A percentile compares a stretch with the other conserved stretches of the same genome.
These are phyloP conservation scores for Neurospora sp. DNA, from an alignment of 495 filamentous ascomycete species.

Conservation along the genomic window DNA sequence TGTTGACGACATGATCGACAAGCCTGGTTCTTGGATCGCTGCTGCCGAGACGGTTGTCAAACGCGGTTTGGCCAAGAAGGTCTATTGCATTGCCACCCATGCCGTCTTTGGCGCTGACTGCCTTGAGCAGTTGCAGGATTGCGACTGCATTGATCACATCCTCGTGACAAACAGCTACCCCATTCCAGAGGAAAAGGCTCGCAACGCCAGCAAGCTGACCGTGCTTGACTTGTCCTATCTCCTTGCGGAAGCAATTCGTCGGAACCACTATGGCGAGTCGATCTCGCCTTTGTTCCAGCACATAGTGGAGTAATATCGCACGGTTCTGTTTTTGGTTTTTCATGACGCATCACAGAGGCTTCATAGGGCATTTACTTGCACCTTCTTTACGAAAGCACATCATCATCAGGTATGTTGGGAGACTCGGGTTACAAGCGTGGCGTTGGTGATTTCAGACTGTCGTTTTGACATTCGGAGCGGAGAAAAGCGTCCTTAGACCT, in stretches of 20 bases:
- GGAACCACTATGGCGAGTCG: conserved; percentile 87
- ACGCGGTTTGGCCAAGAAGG: conserved; percentile 79
- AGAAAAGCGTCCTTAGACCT: conserved; percentile 11
- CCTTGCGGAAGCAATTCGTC: conserved; percentile 81
- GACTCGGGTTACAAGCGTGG: conserved; percentile 18
- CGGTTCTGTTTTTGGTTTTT: conserved; percentile 5
- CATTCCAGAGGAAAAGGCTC: conserved; percentile 60
- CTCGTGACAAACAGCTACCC: conserved; percentile 97
- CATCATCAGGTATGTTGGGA: conserved; percentile 5
- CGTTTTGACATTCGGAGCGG: conserved; percentile 7
- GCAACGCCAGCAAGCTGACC: conserved; percentile 69
- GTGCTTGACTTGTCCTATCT: conserved; percentile 81
- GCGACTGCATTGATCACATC: conserved; percentile 84
- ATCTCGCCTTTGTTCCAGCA: conserved; percentile 81
- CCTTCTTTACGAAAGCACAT: not conserved
- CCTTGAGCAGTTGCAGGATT: conserved; percentile 80
- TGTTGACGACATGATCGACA: conserved; percentile 98
- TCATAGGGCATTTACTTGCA: not conserved
- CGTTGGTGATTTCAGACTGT: conserved; percentile 15
- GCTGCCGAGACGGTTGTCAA: conserved; percentile 97
- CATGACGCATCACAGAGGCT: not conserved
- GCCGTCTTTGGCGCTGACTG: conserved; percentile 86
- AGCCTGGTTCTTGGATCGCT: conserved; percentile 91
- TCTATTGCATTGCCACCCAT: conserved; percentile 96
- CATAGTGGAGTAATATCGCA: conserved; percentile 40